Evolutionary conservation across 768 basidiomycete genomes (phyloP).

Genomic region (Leucocoprinus sp.): DNA sequence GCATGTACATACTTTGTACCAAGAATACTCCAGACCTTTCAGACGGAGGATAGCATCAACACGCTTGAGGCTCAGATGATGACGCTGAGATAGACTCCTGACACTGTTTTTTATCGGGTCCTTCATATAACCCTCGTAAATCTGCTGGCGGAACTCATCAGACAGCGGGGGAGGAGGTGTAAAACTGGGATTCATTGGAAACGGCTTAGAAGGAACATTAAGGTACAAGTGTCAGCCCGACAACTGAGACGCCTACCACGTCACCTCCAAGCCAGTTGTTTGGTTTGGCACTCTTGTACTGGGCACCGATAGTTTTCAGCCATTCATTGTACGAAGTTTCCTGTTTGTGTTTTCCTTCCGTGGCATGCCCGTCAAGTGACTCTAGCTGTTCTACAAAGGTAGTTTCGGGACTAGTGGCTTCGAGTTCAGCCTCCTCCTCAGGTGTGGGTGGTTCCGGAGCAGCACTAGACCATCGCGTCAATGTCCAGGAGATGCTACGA

Average conservation of each 20-base stretch:
- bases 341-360: background rate
- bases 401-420: conserved; percentile 12
- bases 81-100: conserved; percentile 50
- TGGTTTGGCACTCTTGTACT: conserved; percentile 38
- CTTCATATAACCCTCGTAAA: conserved; percentile 56
- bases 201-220: conserved; percentile 48
- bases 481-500: conserved; percentile 22
- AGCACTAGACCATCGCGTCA: conserved; percentile 15
- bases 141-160: conserved; percentile 41
- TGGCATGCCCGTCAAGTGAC: conserved; percentile 12
- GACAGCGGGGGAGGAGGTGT: conserved; percentile 73
- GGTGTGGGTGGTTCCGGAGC: conserved; percentile 21
- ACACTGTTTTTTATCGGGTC: conserved; percentile 49
- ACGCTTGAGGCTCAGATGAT: conserved; percentile 67
- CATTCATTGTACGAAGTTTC: conserved; percentile 33
- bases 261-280: conserved; percentile 56
- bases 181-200: conserved; percentile 80
- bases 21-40: conserved; percentile 67
- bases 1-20: conserved; percentile 52
- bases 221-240: conserved; percentile 6
- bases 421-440: conserved; percentile 15
- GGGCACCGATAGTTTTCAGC: conserved; percentile 30
- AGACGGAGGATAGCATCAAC: conserved; percentile 77
- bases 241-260: conserved; percentile 33
- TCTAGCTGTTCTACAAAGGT: conserved; percentile 12